Evolutionary conservation across 768 basidiomycete species (phyloP), one percentile per base, ranked within the genome.

Genomic region (Xanthoconium stramineum): DNA sequence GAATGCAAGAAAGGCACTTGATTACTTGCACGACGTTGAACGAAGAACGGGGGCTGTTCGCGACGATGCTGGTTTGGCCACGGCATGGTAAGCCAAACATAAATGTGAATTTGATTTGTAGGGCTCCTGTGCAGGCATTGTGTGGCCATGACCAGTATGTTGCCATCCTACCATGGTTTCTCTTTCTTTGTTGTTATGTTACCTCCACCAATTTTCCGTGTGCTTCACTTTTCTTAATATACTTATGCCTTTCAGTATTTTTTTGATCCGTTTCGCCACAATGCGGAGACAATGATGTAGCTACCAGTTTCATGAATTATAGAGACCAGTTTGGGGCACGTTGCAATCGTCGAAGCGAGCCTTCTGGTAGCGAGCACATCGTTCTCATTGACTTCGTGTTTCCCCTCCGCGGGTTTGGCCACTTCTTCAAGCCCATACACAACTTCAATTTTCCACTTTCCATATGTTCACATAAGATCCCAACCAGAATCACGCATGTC

Each of bases 1-100:
- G 74, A 80, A 79, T 71, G 85, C 92, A 24, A 63, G 65, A 60
- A 83, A 75, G 62, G 96, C 97, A 38, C 76, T 87, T 49, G 80
- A 82, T 58, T 91, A 82, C 80, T 90, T 98, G 74, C 74, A 65
- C 5, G 76, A 78, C 40, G 74, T 80, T 44, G 75, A 70, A 57
- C 73, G 75, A 50, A 77, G 82, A 56, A 77, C 86, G 9, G 71
- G 66, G 39, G 66, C 65, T 37, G 70, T 78, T 46, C 70, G 78
- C 36, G 59, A 58, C 37, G 58, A 66, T 43, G 61, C 65, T 54
- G 53, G 62, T 42, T 50, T 73, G 61, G 29, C 56, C 19, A 59
- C 37, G 42, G 44, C 44, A 45, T 42, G 33, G 47, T 68, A 56
- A 57, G 29, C 36, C 6, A 45, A 38, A 39, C 11, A 20, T 46